Evolutionary conservation across 2,329 filamentous ascomycete species (phyloP).

Genomic region (Septoria petroselini): DNA sequence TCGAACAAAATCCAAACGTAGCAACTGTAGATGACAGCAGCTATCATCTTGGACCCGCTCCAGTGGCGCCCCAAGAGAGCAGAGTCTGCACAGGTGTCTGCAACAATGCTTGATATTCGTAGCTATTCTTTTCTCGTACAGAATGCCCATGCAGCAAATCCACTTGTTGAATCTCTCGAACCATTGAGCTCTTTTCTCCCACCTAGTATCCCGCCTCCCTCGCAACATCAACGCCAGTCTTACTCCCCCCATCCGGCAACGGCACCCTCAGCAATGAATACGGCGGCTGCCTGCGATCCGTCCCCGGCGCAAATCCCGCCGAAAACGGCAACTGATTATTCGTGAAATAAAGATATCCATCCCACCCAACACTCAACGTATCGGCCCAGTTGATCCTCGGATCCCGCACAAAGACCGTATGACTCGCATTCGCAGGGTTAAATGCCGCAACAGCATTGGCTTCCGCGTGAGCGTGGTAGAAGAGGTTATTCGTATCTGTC

Average conservation of each 20-base stretch:
- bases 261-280: constrained; percentile 45
- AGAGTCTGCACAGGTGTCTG: too few relatives aligned
- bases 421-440: constrained; percentile 47
- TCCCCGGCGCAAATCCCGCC: constrained; percentile 41
- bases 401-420: constrained; percentile 46
- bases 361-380: constrained; percentile 40
- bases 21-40: too few relatives aligned
- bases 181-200: too few relatives aligned
- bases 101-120: too few relatives aligned
- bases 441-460: constrained; percentile 49
- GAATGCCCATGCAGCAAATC: too few relatives aligned
- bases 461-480: constrained; percentile 53
- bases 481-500: constrained; percentile 49
- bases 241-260: constrained; percentile 45
- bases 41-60: too few relatives aligned
- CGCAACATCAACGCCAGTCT: constrained; percentile 26
- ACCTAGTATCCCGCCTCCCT: constrained; percentile 2
- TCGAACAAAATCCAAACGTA: too few relatives aligned
- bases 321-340: constrained; percentile 49
- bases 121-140: too few relatives aligned
- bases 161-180: too few relatives aligned
- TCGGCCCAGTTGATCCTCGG: constrained; percentile 52
- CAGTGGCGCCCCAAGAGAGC: too few relatives aligned
- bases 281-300: constrained; percentile 44
- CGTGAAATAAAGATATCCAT: constrained; percentile 55